Percentiles rank a stretch among this genome's conserved stretches.
Conservation (phyloP, 495 filamentous ascomycete genomes). For the Penicillium cinerascens region DNA sequence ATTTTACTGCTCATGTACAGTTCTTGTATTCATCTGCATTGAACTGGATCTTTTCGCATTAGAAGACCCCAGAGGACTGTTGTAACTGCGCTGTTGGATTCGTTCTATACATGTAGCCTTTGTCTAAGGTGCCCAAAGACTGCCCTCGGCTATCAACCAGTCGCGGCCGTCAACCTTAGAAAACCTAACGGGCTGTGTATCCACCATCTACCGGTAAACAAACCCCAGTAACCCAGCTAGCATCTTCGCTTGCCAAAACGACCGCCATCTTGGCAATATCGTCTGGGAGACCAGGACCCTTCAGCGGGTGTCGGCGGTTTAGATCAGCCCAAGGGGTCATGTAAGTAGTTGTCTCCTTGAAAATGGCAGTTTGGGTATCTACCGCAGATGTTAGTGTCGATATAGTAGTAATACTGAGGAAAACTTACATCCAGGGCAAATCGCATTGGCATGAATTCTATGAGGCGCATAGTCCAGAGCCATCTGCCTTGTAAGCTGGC, state of each 20-base stretch:
- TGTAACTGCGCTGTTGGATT: background rate
- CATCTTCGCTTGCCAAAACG: conserved; percentile 50
- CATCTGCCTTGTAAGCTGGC: conserved; percentile 45
- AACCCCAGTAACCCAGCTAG: conserved; percentile 43
- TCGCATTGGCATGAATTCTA: conserved; percentile 52
- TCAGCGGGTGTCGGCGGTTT: conserved; percentile 34
- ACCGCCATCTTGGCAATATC: conserved; percentile 50
- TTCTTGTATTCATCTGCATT: background rate
- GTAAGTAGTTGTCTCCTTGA: conserved; percentile 22
- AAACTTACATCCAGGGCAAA: conserved; percentile 52
- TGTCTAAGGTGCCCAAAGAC: background rate
- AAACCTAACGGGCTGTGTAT: conserved; percentile 33
- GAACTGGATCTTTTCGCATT: background rate
- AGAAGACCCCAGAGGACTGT: background rate
- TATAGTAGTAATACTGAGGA: no score
- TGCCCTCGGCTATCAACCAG: background rate
- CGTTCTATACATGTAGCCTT: background rate
- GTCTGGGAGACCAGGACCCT: conserved; percentile 39
- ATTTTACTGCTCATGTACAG: background rate
- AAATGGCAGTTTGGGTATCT: conserved; percentile 33
- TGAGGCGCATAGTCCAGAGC: conserved; percentile 51
- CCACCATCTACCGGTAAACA: conserved; percentile 51
- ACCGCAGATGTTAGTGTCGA: background rate
- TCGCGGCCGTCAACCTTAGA: background rate
- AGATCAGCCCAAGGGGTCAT: conserved; percentile 23